phyloP scores from a whole-genome alignment of 108 stramenopile species.

The Skeletonema costatum region DNA sequence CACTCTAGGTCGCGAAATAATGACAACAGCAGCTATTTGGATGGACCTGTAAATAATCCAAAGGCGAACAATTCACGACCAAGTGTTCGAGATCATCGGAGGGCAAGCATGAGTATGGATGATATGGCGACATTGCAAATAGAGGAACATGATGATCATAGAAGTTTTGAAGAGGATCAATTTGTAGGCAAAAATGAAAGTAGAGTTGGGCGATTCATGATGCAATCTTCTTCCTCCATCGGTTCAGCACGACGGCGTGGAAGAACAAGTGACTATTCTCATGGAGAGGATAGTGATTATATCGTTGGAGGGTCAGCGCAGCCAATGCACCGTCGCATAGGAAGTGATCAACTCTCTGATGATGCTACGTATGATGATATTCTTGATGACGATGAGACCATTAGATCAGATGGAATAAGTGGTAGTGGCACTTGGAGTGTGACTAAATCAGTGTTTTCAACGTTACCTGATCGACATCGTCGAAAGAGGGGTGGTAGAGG shows the following conservation, averaged over 20 bases:
- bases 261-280: constrained; percentile 1
- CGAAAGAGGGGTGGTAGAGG: neutral
- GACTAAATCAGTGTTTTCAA: constrained; percentile 22
- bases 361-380: constrained; percentile 12
- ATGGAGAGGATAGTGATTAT: constrained; percentile 4
- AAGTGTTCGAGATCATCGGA: neutral
- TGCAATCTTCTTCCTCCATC: neutral
- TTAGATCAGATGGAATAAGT: neutral
- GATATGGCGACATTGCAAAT: neutral
- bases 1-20: neutral
- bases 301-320: neutral
- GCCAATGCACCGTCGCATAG: neutral
- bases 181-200: neutral
- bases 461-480: constrained; percentile 2
- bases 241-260: neutral
- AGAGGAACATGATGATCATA: neutral
- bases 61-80: neutral
- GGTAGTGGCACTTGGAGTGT: constrained; percentile 17
- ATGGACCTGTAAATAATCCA: neutral
- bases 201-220: neutral
- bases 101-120: neutral
- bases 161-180: neutral
- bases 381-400: constrained; percentile 11
- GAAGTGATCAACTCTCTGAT: neutral
- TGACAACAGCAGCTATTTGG: neutral